Percentiles rank a stretch among this genome's conserved stretches.
phyloP scores from a whole-genome alignment of 1,139 yeast genomes.

The Protomyces gravidus region DNA sequence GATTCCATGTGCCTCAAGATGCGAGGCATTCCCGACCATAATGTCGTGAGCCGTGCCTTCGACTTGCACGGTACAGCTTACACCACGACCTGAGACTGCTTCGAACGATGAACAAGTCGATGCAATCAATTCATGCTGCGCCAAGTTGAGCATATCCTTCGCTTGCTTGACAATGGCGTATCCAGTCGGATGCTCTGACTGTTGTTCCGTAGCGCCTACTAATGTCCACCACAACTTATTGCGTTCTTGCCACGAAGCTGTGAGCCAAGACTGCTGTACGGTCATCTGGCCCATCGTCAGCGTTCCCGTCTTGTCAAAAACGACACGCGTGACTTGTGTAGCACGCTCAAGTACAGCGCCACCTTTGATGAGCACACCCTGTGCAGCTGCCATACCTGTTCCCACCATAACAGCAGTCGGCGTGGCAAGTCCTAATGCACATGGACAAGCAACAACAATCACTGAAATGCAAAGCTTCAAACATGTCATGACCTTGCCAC shows the following conservation, averaged over 20 bases:
- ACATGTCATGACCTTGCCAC: slow-evolving; percentile 63
- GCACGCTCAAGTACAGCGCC: slow-evolving; percentile 84
- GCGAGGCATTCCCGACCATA: slow-evolving; percentile 55
- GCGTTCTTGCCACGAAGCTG: neutral
- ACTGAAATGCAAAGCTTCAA: slow-evolving; percentile 85
- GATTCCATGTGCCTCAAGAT: slow-evolving; percentile 43
- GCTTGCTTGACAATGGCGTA: slow-evolving; percentile 54
- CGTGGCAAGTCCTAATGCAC: slow-evolving; percentile 94
- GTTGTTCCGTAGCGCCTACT: slow-evolving; percentile 59
- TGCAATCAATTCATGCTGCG: slow-evolving; percentile 39
- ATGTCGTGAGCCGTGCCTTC: slow-evolving; percentile 40
- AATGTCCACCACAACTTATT: slow-evolving; percentile 52
- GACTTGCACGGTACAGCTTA: slow-evolving; percentile 48
- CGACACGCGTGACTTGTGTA: slow-evolving; percentile 57
- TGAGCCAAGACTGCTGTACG: slow-evolving; percentile 41
- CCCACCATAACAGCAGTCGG: slow-evolving; percentile 99
- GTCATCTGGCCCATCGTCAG: slow-evolving; percentile 80
- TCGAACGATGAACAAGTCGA: slow-evolving; percentile 46
- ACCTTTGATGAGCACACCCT: slow-evolving; percentile 89
- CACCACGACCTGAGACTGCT: slow-evolving; percentile 67
- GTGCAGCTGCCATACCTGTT: slow-evolving; percentile 87
- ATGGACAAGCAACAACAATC: slow-evolving; percentile 95
- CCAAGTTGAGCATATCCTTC: slow-evolving; percentile 33
- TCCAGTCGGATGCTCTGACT: slow-evolving; percentile 88
- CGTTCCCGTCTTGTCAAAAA: slow-evolving; percentile 96